phyloP scores from a whole-genome alignment of 2,329 filamentous ascomycete genomes.

The Scopulariopsis brevicaulis region DNA sequence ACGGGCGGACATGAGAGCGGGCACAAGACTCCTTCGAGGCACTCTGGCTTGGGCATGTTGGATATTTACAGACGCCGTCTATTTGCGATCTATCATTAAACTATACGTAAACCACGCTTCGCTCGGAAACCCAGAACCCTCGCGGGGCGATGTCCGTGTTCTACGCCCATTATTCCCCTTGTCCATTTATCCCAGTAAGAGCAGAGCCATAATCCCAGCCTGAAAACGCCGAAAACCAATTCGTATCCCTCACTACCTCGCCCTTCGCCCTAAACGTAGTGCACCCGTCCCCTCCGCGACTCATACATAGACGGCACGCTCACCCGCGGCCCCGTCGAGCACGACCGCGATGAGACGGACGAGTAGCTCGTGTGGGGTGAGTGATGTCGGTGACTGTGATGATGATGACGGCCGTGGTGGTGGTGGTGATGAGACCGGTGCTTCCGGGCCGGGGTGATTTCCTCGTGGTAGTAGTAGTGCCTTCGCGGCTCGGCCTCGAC shows the following conservation, averaged over 20 bases:
- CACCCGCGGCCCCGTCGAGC: conserved; percentile 21
- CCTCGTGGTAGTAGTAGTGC: conserved; percentile 45
- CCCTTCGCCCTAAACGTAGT: conserved; percentile 21
- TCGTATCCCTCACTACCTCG: conserved; percentile 5
- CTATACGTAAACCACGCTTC: background rate
- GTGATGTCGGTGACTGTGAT: conserved; percentile 21
- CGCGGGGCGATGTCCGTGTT: background rate
- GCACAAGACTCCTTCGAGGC: background rate
- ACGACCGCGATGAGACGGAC: conserved; percentile 12
- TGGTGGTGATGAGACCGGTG: conserved; percentile 23
- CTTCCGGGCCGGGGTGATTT: conserved; percentile 33
- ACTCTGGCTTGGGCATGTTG: background rate
- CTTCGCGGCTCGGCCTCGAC: conserved; percentile 22
- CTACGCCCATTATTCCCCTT: background rate
- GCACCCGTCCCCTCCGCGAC: conserved; percentile 28
- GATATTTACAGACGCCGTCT: background rate
- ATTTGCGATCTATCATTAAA: background rate
- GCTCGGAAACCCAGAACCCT: background rate
- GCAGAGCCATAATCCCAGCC: too few species aligned
- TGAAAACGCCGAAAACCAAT: background rate
- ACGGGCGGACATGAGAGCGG: too few species aligned
- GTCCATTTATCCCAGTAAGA: background rate
- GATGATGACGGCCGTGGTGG: conserved; percentile 26
- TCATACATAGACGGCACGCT: conserved; percentile 24
- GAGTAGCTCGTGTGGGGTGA: conserved; percentile 21